phyloP scores from a whole-genome alignment of 208 protist species.

The Phytomonas serpens region DNA sequence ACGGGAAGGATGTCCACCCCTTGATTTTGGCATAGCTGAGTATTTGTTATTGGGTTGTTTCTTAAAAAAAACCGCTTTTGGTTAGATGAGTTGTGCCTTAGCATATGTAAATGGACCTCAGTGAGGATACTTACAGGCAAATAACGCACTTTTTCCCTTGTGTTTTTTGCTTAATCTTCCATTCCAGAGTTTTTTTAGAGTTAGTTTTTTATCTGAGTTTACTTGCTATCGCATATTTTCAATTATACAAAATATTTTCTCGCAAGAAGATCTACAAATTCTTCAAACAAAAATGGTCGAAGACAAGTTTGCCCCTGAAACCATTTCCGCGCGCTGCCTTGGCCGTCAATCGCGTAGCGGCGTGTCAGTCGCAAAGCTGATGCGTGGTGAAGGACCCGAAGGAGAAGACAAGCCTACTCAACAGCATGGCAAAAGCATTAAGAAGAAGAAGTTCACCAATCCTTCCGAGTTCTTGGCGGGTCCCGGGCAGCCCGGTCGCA shows the following conservation, averaged over 20 bases:
- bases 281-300: constrained; percentile 3
- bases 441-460: constrained; percentile 26
- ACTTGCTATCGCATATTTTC: neutral
- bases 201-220: neutral
- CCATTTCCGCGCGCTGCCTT: constrained; percentile 20
- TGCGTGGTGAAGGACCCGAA: constrained; percentile 15
- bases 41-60: neutral
- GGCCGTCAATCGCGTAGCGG: constrained; percentile 26
- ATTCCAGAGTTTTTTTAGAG: neutral
- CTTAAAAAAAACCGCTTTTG: neutral
- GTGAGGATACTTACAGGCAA: neutral
- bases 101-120: neutral
- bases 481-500: constrained; percentile 44
- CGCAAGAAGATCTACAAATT: neutral
- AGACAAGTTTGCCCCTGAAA: neutral
- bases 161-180: neutral
- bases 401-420: constrained; percentile 15
- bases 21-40: constrained; percentile 3
- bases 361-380: constrained; percentile 20
- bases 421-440: constrained; percentile 11
- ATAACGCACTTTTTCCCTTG: constrained; percentile 6
- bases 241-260: neutral
- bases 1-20: neutral
- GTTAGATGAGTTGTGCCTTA: neutral
- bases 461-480: constrained; percentile 64